These are phyloP conservation scores for Bruguiera gymnorhiza DNA, from an alignment of 345 rosid species.

Conservation along the genomic window DNA sequence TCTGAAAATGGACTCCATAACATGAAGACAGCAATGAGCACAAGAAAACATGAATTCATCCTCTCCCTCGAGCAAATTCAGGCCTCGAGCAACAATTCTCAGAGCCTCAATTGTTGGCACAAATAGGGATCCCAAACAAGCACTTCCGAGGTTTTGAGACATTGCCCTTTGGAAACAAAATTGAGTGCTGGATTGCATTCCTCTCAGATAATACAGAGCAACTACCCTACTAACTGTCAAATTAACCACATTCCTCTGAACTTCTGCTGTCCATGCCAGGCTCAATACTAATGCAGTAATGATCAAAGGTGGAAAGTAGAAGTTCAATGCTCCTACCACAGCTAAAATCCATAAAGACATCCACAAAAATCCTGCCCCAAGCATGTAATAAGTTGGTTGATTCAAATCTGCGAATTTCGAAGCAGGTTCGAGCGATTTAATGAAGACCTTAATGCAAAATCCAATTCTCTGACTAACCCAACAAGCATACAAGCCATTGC, in stretches of 20 bases:
- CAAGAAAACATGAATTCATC: conserved; percentile 99
- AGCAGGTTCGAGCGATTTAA: conserved; percentile 64
- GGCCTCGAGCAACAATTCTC: conserved; percentile 73
- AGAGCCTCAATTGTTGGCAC: conserved; percentile 89
- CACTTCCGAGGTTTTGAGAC: conserved; percentile 82
- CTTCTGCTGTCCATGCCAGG: conserved; percentile 86
- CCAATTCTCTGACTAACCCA: conserved; percentile 67
- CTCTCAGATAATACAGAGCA: conserved; percentile 74
- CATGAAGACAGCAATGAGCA: conserved; percentile 89
- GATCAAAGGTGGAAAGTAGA: conserved; percentile 48
- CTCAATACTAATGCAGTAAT: conserved; percentile 53
- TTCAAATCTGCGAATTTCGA: conserved; percentile 73
- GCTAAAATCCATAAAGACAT: conserved; percentile 96
- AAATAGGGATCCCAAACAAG: conserved; percentile 89
- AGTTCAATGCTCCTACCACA: conserved; percentile 81
- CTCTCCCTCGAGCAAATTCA: conserved; percentile 92
- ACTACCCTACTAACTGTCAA: conserved; percentile 74
- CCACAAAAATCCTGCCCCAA: conserved; percentile 86
- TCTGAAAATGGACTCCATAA: conserved; percentile 74
- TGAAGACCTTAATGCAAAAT: conserved; percentile 60
- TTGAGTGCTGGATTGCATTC: conserved; percentile 81
- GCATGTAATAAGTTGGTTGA: conserved; percentile 76
- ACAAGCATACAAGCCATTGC: conserved; percentile 86
- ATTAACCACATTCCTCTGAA: conserved; percentile 89
- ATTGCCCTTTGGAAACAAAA: conserved; percentile 89